Percentiles rank a stretch among this genome's conserved stretches.
Conservation (phyloP, 2,329 filamentous ascomycete species). For the Exophiala mesophila region DNA sequence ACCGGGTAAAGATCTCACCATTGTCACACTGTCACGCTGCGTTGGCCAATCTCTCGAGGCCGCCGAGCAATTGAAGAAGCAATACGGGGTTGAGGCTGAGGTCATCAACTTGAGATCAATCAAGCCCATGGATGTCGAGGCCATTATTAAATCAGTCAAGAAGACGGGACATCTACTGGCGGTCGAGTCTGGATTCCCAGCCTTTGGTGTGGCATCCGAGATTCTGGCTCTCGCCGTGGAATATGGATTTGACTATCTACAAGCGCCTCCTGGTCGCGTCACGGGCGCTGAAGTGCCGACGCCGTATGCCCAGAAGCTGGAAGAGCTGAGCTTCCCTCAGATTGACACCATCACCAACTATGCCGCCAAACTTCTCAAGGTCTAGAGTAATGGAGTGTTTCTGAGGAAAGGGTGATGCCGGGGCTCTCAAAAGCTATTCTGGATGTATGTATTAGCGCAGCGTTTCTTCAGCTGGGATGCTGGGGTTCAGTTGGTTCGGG, state of each 20-base stretch:
- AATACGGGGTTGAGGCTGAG: constrained; percentile 92
- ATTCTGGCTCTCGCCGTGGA: constrained; percentile 94
- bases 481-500: constrained; percentile 11
- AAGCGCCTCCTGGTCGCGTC: constrained; percentile 86
- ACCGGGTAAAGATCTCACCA: constrained; percentile 88
- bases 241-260: constrained; percentile 96
- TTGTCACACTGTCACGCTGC: constrained; percentile 90
- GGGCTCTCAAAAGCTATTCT: constrained; percentile 17
- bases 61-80: constrained; percentile 87
- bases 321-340: constrained; percentile 92
- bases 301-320: constrained; percentile 85
- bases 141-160: constrained; percentile 96
- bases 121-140: constrained; percentile 93
- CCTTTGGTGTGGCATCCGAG: constrained; percentile 87
- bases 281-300: constrained; percentile 97
- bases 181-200: constrained; percentile 94
- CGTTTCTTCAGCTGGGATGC: constrained; percentile 16
- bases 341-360: constrained; percentile 83
- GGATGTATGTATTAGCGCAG: constrained; percentile 23
- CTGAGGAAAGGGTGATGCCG: background rate
- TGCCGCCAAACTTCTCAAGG: constrained; percentile 78
- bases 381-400: constrained; percentile 47
- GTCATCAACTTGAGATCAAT: constrained; percentile 97
- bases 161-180: constrained; percentile 90
- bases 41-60: constrained; percentile 87